A percentile compares a stretch with the other conserved stretches of the same genome.
Conservation (phyloP, 2,329 filamentous ascomycete species). For the Clarireedia hainanense region DNA sequence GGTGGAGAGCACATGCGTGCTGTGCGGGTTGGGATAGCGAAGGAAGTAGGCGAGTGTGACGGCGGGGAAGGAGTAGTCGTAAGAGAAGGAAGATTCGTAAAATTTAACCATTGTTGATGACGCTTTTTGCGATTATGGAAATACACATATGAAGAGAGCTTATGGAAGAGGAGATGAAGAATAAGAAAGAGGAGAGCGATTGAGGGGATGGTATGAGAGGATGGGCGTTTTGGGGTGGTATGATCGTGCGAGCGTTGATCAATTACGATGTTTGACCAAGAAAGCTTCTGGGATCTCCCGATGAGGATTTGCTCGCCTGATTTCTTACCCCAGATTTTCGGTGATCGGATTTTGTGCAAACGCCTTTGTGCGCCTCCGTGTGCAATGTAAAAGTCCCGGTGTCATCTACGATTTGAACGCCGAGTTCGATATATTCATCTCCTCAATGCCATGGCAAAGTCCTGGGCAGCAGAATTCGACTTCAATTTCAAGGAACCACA, state of each 20-base stretch:
- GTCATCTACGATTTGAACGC: too few species aligned
- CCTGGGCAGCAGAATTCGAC: background rate
- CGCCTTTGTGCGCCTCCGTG: too few species aligned
- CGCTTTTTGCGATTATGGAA: constrained; percentile 7
- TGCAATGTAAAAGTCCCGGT: too few species aligned
- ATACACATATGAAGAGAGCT: background rate
- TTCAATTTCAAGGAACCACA: background rate
- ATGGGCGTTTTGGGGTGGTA: background rate
- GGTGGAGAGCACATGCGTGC: constrained; percentile 72
- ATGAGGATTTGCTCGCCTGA: constrained; percentile 6
- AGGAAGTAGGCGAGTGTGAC: constrained; percentile 86
- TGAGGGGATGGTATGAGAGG: constrained; percentile 4
- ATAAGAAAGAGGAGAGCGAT: background rate
- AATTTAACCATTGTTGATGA: constrained; percentile 30
- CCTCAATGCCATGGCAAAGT: background rate
- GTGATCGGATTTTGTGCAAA: too few species aligned
- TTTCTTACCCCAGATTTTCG: constrained; percentile 6
- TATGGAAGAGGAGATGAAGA: background rate
- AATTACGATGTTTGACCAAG: background rate
- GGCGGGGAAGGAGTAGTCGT: constrained; percentile 75
- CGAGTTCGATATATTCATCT: background rate
- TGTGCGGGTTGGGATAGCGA: constrained; percentile 81
- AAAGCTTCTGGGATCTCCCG: background rate
- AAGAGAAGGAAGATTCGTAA: constrained; percentile 54
- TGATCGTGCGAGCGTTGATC: background rate